Percentiles rank a stretch among this genome's conserved stretches.
Conservation (phyloP, 352 stramenopile species). For the Peronospora destructor region DNA sequence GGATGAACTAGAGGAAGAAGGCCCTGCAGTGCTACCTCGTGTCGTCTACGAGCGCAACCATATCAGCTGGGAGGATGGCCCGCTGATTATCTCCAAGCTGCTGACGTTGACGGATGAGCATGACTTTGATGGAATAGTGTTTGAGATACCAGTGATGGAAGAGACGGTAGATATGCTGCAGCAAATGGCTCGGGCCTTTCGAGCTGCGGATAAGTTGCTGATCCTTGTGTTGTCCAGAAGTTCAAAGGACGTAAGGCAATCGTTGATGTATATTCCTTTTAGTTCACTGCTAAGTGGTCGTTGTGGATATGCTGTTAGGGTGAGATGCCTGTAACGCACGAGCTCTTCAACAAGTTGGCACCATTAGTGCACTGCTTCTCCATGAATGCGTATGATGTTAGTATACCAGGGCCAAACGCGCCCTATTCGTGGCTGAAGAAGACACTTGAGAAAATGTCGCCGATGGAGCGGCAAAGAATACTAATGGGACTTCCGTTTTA, state of each 20-base stretch:
- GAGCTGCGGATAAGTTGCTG: conserved; percentile 42
- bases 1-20: conserved; percentile 5
- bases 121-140: conserved; percentile 63
- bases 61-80: conserved; percentile 42
- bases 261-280: background rate
- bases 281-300: background rate
- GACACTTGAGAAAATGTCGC: conserved; percentile 45
- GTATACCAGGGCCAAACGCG: conserved; percentile 53
- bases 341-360: conserved; percentile 48
- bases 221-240: conserved; percentile 59
- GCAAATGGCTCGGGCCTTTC: conserved; percentile 45
- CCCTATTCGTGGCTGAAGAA: conserved; percentile 57
- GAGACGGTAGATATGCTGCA: conserved; percentile 58
- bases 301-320: conserved; percentile 23
- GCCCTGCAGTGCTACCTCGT: conserved; percentile 55
- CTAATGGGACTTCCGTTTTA: conserved; percentile 77
- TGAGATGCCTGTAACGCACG: conserved; percentile 42
- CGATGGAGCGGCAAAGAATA: conserved; percentile 45
- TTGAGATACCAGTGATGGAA: conserved; percentile 63
- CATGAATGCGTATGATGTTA: conserved; percentile 80
- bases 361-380: conserved; percentile 70
- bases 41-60: conserved; percentile 76
- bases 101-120: conserved; percentile 34
- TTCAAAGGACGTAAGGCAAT: conserved; percentile 35
- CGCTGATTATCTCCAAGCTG: conserved; percentile 47